Base-by-base conservation (phyloP, 148 eudicot genomes). In the Vaccinium corymbosum region DNA sequence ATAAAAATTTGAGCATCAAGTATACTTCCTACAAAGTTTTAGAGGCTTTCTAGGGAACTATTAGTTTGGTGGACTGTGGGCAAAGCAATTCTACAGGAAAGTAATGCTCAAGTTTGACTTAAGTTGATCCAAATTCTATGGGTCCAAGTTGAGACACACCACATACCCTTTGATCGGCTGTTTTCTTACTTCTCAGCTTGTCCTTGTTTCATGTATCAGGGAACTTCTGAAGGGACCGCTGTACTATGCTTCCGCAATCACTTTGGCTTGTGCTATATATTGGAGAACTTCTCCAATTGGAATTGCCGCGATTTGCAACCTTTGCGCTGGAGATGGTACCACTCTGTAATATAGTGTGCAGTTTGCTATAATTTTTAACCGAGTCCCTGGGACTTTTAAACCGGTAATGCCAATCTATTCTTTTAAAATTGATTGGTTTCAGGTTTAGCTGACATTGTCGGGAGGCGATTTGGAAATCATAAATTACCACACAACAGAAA, bases 311-410 rank as follows among this genome's bases (percentile, higher is more conserved):
- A 83, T 96, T 49, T 94, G 95, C 89, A 94, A 93, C 88, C 88
- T 96, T 52, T 95, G 98, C 82, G 98, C 98, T 90, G 98, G 98
- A 90, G 98, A 96, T 85, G 98, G 98, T 95, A 91, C 27, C 53
- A 53, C 51, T 77, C 81, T 66, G 22, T 16, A 25, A 20, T 6
- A 7, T 71, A 68, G 0, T 68, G 42, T 27, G 7, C 72, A 27
- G 72, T 12, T 27, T 22, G 53, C 48, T 29, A 17, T 3, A 73
- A 73, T 55, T 72, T 48, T 35, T 32, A 4, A 61, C 19, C 2
- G n/a, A 19, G 56, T 29, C 55, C 19, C 35, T 75, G 71, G 9
- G 16, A 14, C 5, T 83, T 56, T 70, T 53, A 32, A 79, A 53
- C 59, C 48, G 35, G 49, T 19, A 38, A 53, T 56, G 49, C 35